phyloP scores from a whole-genome alignment of 208 protist species.

The Wallacemonas rigidus region DNA sequence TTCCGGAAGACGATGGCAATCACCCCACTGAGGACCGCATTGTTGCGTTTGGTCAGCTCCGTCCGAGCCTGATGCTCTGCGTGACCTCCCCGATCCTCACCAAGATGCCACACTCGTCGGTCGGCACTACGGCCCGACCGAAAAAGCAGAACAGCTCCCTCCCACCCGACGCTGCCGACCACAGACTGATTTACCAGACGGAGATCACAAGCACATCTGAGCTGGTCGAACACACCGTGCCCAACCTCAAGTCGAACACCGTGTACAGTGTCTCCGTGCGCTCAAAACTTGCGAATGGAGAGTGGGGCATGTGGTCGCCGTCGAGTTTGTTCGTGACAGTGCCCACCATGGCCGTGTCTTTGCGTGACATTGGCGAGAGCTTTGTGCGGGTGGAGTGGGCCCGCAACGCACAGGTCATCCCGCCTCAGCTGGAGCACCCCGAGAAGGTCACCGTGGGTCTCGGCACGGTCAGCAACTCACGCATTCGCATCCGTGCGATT shows the following conservation, averaged over 20 bases:
- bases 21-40: slow-evolving; percentile 62
- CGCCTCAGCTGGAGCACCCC: slow-evolving; percentile 53
- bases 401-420: slow-evolving; percentile 66
- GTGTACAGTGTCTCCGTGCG: slow-evolving; percentile 88
- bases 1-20: slow-evolving; percentile 91
- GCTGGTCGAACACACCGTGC: slow-evolving; percentile 74
- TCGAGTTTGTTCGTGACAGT: slow-evolving; percentile 85
- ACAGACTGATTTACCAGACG: slow-evolving; percentile 87
- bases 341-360: slow-evolving; percentile 69
- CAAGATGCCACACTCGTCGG: slow-evolving; percentile 60
- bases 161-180: slow-evolving; percentile 65
- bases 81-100: slow-evolving; percentile 84
- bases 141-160: slow-evolving; percentile 70
- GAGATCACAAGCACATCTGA: slow-evolving; percentile 68
- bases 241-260: slow-evolving; percentile 86
- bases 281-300: slow-evolving; percentile 80
- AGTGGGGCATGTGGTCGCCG: slow-evolving; percentile 92
- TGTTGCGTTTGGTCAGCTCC: slow-evolving; percentile 76
- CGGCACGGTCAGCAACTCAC: slow-evolving; percentile 79
- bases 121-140: slow-evolving; percentile 30
- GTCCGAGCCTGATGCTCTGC: slow-evolving; percentile 86
- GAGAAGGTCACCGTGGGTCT: slow-evolving; percentile 58
- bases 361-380: slow-evolving; percentile 87
- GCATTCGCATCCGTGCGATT: slow-evolving; percentile 83
- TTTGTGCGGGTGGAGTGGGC: slow-evolving; percentile 82